Base-by-base conservation (phyloP, 768 basidiomycete genomes). In the Rhizopogon vulgaris region DNA sequence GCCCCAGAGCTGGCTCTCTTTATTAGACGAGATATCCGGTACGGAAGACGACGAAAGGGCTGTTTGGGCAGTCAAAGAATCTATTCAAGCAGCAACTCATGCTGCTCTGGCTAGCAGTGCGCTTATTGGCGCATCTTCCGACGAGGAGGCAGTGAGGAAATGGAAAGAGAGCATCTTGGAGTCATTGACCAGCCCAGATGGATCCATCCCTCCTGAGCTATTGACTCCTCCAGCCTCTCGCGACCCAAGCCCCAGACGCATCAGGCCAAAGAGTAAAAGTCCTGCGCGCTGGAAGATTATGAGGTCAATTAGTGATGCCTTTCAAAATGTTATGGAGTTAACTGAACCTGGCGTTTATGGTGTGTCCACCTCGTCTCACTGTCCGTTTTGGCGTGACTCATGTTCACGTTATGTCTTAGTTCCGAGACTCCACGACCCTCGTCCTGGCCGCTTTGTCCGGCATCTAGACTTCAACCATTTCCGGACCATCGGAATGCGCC, bases 391-490 rank as follows among this genome's bases (percentile, higher is more conserved):
- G 27, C 18, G 30, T 47, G 52, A 48, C 50, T 17, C 8, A 56
- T 34, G 57, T 22, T 55, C 17, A 36, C 52, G 38, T 9, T 27
- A 22, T 40, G 3, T 34, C 9, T 4, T 57, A 89, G 87, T 90
- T 39, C 87, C 87, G 37, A 76, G 76, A 2, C 75, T 84, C 17
- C 71, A 79, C 54, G 88, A 89, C 64, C 79, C 87, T 49, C 78
- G 83, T 50, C 83, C 90, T 28, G 85, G 88, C 48, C 80, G 88
- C 54, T 88, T 87, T 62, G 84, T 96, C 34, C 85, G 81, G 37
- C 87, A 92, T 67, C 71, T 99, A 12, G 91, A 92, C 63, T 99
- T 99, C 63, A 94, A 92, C 60, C 93, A 95, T 65, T 99, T 99
- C 75, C 83, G 94, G 25, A 95, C 96, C 24, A 93, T 95, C 51